Evolutionary conservation across 352 stramenopile genomes (phyloP).

Genomic region (Phytopythium montanum): DNA sequence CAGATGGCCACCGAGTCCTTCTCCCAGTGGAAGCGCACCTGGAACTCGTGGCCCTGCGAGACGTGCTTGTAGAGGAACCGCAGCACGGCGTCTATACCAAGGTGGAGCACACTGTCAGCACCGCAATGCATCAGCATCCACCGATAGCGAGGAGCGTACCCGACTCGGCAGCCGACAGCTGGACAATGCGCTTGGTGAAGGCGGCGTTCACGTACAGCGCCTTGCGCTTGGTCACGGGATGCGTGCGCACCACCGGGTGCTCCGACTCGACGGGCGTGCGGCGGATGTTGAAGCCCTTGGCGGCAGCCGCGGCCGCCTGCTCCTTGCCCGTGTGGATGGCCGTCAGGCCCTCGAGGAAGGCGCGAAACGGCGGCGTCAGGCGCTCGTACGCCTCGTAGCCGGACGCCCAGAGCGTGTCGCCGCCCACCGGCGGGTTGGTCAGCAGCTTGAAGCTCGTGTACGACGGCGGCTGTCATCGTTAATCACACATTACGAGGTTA

Average conservation of each 20-base stretch:
- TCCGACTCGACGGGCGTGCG: conserved; percentile 30
- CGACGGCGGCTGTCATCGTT: conserved; percentile 15
- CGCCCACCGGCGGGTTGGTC: conserved; percentile 27
- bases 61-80: conserved; percentile 23
- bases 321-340: conserved; percentile 43
- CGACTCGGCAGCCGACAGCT: conserved; percentile 35
- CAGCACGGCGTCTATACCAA: conserved; percentile 4
- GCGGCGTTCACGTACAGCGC: conserved; percentile 31
- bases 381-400: conserved; percentile 43
- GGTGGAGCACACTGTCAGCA: not conserved
- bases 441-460: conserved; percentile 31
- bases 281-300: conserved; percentile 21
- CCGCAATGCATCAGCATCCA: not conserved
- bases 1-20: conserved; percentile 29
- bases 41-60: conserved; percentile 28
- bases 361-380: conserved; percentile 30
- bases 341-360: conserved; percentile 31
- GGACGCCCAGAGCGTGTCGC: conserved; percentile 38
- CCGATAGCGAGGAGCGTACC: conserved; percentile 10
- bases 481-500: not conserved
- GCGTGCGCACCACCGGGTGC: conserved; percentile 37
- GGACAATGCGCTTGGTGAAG: conserved; percentile 34
- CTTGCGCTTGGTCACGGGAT: conserved; percentile 32
- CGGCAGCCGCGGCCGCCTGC: conserved; percentile 25
- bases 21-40: conserved; percentile 29